Evolutionary conservation across 2,329 filamentous ascomycete genomes (phyloP).

Genomic region (Penicillium frequentans): DNA sequence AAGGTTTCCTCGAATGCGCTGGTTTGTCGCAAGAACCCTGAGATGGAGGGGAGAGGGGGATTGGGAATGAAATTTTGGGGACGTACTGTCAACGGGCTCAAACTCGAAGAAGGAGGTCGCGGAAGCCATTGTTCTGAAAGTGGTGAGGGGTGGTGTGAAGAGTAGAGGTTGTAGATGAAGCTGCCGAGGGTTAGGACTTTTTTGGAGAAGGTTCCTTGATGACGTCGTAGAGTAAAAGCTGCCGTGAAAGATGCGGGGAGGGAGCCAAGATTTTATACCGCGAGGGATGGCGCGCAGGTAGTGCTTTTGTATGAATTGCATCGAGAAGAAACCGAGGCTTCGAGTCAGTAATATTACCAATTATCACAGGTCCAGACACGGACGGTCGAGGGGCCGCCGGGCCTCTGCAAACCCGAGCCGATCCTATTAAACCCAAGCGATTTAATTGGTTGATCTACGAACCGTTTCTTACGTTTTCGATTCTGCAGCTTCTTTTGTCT

Average conservation of each 20-base stretch:
- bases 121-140: conserved; percentile 51
- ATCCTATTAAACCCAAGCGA: background rate
- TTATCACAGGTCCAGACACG: conserved; percentile 16
- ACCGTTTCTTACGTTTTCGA: background rate
- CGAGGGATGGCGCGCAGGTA: conserved; percentile 7
- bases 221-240: conserved; percentile 16
- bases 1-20: background rate
- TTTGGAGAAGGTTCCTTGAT: conserved; percentile 5
- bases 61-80: background rate
- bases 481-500: background rate
- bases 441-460: conserved; percentile 13
- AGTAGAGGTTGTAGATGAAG: conserved; percentile 1
- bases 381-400: conserved; percentile 12
- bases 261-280: background rate
- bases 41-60: background rate
- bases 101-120: conserved; percentile 62
- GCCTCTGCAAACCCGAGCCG: conserved; percentile 8
- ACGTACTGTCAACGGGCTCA: conserved; percentile 57
- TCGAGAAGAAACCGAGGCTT: background rate
- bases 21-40: background rate
- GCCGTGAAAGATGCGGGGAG: background rate
- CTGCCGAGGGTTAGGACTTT: background rate
- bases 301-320: conserved; percentile 9
- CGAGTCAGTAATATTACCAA: conserved; percentile 16
- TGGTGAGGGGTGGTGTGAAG: background rate